phyloP scores from a whole-genome alignment of 257 asterid species.

The Solanum peruvianum region DNA sequence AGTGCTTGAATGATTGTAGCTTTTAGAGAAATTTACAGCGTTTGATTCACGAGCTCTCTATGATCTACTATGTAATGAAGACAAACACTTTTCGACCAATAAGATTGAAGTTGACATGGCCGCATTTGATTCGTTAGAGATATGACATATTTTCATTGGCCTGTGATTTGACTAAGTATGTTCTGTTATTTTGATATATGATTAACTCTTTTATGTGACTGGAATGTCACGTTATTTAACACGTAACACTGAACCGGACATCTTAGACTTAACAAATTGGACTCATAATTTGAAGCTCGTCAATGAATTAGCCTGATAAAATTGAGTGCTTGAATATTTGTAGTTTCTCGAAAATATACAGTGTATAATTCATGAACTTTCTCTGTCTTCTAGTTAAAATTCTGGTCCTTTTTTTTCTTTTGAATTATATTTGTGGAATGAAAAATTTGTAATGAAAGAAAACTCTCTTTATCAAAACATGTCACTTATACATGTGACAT shows the following conservation, averaged over 20 bases:
- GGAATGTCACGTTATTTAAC: accelerated
- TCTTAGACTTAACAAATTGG: neutral
- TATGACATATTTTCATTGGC: neutral
- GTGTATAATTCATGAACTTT: accelerated
- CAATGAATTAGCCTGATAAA: neutral
- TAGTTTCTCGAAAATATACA: too few relatives aligned
- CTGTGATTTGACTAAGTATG: too few relatives aligned
- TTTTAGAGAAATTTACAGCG: neutral
- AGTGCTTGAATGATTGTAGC: too few relatives aligned
- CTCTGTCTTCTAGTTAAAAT: too few relatives aligned
- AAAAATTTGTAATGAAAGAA: too few relatives aligned
- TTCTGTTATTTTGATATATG: neutral
- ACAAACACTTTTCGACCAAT: neutral
- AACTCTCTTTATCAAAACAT: too few relatives aligned
- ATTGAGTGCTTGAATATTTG: neutral
- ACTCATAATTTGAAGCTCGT: neutral
- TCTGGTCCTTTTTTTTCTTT: too few relatives aligned
- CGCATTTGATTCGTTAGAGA: neutral
- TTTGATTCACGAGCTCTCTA: neutral
- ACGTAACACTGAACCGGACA: accelerated
- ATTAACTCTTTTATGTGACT: neutral
- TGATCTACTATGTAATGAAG: too few relatives aligned
- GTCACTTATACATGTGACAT: too few relatives aligned
- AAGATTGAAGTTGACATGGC: neutral
- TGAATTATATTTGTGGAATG: too few relatives aligned